Evolutionary conservation across 805 yeast species (phyloP).

Genomic region (Metschnikowia vanudenii): DNA sequence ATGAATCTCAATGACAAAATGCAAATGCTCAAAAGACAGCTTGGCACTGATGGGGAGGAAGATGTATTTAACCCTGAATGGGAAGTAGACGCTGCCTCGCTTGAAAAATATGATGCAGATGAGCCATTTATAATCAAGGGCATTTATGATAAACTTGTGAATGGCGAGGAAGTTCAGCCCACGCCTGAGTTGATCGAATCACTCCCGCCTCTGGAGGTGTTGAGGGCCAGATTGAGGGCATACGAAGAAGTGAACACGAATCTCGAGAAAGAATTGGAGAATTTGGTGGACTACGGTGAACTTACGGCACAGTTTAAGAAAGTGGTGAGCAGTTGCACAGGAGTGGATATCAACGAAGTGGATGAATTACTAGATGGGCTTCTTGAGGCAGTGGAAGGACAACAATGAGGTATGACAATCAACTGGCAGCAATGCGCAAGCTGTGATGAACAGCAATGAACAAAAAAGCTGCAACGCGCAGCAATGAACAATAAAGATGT

Average conservation of each 20-base stretch:
- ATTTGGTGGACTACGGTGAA: conserved; percentile 45
- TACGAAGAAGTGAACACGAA: conserved; percentile 67
- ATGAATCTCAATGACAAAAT: conserved; percentile 40
- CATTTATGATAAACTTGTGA: conserved; percentile 51
- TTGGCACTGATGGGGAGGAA: conserved; percentile 21
- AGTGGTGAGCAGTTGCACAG: conserved; percentile 87
- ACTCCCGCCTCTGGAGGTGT: conserved; percentile 47
- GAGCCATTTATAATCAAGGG: conserved; percentile 79
- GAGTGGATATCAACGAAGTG: conserved; percentile 77
- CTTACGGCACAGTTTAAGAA: conserved; percentile 69
- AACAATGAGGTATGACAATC: conserved; percentile 22
- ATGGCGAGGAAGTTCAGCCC: conserved; percentile 26
- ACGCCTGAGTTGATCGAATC: conserved; percentile 27
- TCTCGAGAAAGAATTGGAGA: conserved; percentile 51
- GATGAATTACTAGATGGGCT: conserved; percentile 80
- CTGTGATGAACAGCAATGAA: conserved; percentile 20
- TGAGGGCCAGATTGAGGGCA: conserved; percentile 78
- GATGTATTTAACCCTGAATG: conserved; percentile 32
- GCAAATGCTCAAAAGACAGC: conserved; percentile 26
- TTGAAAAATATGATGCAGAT: conserved; percentile 74
- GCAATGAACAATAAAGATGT: no score
- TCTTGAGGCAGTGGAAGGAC: conserved; percentile 85
- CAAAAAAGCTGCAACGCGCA: not conserved
- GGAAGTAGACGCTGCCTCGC: conserved; percentile 64
- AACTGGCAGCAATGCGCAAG: not conserved